A percentile compares a stretch with the other conserved stretches of the same genome.
Evolutionary conservation across 2,329 filamentous ascomycete genomes (phyloP).

Genomic region (Nothophoma quercina): DNA sequence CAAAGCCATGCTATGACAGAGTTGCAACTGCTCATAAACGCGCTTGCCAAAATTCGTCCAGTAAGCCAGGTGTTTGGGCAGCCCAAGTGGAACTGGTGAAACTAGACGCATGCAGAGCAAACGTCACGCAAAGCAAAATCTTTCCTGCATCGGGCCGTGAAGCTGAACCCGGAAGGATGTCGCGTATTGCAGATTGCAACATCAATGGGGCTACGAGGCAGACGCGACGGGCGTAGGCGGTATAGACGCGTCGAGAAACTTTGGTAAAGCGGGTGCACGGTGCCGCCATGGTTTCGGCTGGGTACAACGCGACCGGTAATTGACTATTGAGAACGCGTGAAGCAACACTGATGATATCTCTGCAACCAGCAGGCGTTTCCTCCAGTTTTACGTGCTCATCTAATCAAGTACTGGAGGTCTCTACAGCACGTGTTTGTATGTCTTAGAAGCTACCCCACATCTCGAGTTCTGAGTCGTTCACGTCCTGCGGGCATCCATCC

Average conservation of each 20-base stretch:
- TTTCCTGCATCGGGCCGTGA: conserved; percentile 15
- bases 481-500: background rate
- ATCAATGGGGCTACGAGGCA: conserved; percentile 32
- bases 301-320: background rate
- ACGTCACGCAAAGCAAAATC: conserved; percentile 27
- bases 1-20: background rate
- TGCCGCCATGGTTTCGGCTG: conserved; percentile 16
- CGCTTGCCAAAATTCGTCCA: background rate
- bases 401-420: background rate
- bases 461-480: background rate
- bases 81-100: conserved; percentile 7
- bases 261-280: conserved; percentile 33
- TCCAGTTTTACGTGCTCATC: too few relatives aligned
- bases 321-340: background rate
- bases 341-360: background rate
- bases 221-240: conserved; percentile 36
- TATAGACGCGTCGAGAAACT: conserved; percentile 46
- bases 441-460: conserved; percentile 13
- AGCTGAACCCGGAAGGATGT: conserved; percentile 17
- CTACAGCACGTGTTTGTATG: background rate
- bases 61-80: conserved; percentile 2
- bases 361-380: background rate
- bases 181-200: conserved; percentile 31
- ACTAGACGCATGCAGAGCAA: conserved; percentile 17
- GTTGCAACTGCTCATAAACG: background rate